Percentiles rank a stretch among this genome's conserved stretches.
Evolutionary conservation across 2,329 filamentous ascomycete species (phyloP).

Genomic region (Penicillium sp.): DNA sequence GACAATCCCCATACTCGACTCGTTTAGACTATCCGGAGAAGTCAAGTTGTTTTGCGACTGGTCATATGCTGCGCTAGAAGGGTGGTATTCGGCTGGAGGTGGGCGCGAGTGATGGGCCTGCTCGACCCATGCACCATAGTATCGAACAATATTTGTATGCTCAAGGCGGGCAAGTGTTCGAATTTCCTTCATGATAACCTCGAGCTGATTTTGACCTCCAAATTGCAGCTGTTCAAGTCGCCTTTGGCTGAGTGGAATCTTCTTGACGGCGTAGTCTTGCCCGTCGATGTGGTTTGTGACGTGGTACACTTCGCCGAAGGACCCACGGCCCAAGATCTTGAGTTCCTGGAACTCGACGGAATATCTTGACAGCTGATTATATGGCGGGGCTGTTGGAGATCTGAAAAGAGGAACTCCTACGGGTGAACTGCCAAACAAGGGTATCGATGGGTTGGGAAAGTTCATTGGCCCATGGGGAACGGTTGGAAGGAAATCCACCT

Average conservation of each 20-base stretch:
- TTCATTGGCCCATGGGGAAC: constrained; percentile 26
- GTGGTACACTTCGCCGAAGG: constrained; percentile 65
- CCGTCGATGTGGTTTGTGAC: constrained; percentile 62
- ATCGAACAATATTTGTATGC: constrained; percentile 66
- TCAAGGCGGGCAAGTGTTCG: constrained; percentile 62
- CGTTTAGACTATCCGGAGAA: constrained; percentile 22
- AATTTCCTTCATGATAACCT: constrained; percentile 60
- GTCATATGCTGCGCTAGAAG: constrained; percentile 14
- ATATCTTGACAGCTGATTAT: constrained; percentile 45
- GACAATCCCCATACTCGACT: constrained; percentile 41
- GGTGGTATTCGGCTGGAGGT: constrained; percentile 14
- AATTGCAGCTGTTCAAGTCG: constrained; percentile 54
- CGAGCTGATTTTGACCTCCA: constrained; percentile 54
- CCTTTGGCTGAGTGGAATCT: constrained; percentile 58
- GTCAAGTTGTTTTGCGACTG: constrained; percentile 15
- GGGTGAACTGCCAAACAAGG: constrained; percentile 33
- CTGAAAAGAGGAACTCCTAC: constrained; percentile 35
- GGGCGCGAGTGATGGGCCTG: constrained; percentile 31
- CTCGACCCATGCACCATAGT: constrained; percentile 66
- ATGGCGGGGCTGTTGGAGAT: constrained; percentile 21
- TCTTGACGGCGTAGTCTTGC: constrained; percentile 65
- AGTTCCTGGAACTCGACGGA: constrained; percentile 55
- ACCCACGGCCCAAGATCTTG: constrained; percentile 61
- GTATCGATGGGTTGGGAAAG: constrained; percentile 24
- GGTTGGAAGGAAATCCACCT: constrained; percentile 23